These are phyloP conservation scores for Oryza brachyantha DNA, from an alignment of 176 grass and related monocot species.

Conservation along the genomic window DNA sequence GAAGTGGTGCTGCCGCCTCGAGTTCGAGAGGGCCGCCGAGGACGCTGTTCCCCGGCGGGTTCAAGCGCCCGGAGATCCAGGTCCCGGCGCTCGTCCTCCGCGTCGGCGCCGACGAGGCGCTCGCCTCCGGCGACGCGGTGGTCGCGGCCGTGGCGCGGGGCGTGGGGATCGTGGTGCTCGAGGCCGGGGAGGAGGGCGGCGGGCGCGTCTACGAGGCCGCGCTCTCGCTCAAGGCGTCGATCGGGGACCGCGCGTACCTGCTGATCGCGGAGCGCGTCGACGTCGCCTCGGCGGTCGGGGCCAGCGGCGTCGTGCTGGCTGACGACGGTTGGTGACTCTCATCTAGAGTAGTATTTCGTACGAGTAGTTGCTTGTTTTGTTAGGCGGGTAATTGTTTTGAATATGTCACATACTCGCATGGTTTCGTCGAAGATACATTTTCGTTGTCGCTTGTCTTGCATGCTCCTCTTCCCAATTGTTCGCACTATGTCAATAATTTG, in stretches of 20 bases:
- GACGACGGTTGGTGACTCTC: constrained; percentile 69
- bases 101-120: constrained; percentile 52
- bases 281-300: constrained; percentile 75
- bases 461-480: background rate
- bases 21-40: constrained; percentile 57
- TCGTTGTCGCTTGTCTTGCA: background rate
- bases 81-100: constrained; percentile 72
- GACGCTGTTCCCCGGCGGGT: constrained; percentile 84
- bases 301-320: constrained; percentile 82
- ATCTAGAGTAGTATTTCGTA: background rate
- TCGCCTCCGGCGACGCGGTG: constrained; percentile 39
- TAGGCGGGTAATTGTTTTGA: background rate
- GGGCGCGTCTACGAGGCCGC: constrained; percentile 84
- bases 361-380: background rate
- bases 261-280: constrained; percentile 89
- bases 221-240: constrained; percentile 60
- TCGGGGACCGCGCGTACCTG: constrained; percentile 77
- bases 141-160: constrained; percentile 49
- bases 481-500: background rate
- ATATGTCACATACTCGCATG: background rate
- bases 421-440: constrained; percentile 13
- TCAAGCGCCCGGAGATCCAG: constrained; percentile 85
- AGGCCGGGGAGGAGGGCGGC: constrained; percentile 62
- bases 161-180: constrained; percentile 78
- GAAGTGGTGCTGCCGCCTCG: background rate